phyloP scores from a whole-genome alignment of 371 early-diverging fungal species.

The Lichtheimia hyalospora region DNA sequence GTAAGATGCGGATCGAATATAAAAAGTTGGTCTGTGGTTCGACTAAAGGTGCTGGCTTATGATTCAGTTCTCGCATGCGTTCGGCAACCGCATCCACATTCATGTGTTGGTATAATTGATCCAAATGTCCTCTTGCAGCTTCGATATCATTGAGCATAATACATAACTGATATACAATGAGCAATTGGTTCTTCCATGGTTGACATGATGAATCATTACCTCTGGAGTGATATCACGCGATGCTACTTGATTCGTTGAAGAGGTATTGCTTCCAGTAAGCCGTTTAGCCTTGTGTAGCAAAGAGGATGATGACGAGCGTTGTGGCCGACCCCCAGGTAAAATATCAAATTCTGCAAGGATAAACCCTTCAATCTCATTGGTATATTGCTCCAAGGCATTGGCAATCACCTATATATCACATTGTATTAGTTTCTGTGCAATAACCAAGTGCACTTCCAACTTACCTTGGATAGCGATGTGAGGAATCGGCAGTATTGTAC shows the following conservation, averaged over 20 bases:
- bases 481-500: slow-evolving; percentile 67
- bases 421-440: slow-evolving; percentile 26
- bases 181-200: not conserved
- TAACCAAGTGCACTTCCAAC: slow-evolving; percentile 11
- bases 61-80: slow-evolving; percentile 38
- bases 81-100: slow-evolving; percentile 61
- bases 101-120: slow-evolving; percentile 63
- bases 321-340: slow-evolving; percentile 6
- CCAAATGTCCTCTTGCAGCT: slow-evolving; percentile 58
- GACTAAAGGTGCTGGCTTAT: not conserved
- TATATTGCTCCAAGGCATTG: slow-evolving; percentile 57
- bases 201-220: slow-evolving; percentile 22
- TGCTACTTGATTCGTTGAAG: slow-evolving; percentile 35
- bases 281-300: slow-evolving; percentile 39
- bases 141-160: slow-evolving; percentile 68
- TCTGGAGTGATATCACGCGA: slow-evolving; percentile 59
- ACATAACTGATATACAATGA: slow-evolving; percentile 41
- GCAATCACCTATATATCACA: slow-evolving; percentile 37
- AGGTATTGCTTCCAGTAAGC: slow-evolving; percentile 21
- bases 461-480: slow-evolving; percentile 63
- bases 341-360: slow-evolving; percentile 42
- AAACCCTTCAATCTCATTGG: slow-evolving; percentile 39
- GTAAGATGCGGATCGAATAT: slow-evolving; percentile 57
- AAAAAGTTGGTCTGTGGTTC: slow-evolving; percentile 39
- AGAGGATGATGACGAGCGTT: slow-evolving; percentile 11